Conservation (phyloP, 495 filamentous ascomycete genomes). For the Chlorociboria aeruginascens region DNA sequence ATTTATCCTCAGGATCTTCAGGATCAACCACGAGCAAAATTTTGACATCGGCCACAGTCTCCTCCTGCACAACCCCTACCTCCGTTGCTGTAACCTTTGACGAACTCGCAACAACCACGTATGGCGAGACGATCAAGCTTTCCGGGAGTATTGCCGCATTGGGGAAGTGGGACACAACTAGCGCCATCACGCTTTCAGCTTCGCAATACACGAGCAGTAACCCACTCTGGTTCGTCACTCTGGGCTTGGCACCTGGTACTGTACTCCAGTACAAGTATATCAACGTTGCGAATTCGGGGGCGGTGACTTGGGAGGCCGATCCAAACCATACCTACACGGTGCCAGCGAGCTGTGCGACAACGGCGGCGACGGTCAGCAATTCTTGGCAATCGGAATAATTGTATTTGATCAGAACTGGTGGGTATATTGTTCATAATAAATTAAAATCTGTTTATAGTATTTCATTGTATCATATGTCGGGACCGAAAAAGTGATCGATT, state of each 20-base stretch:
- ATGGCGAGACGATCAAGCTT: slow-evolving; percentile 36
- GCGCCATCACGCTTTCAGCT: slow-evolving; percentile 16
- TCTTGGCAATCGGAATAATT: slow-evolving; percentile 25
- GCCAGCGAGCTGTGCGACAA: slow-evolving; percentile 31
- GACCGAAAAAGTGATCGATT: no score
- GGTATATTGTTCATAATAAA: no score
- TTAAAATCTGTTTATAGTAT: no score
- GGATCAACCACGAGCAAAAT: slow-evolving; percentile 32
- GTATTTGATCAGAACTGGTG: no score
- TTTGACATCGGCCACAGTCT: slow-evolving; percentile 20
- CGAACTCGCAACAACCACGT: slow-evolving; percentile 30
- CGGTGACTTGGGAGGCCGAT: slow-evolving; percentile 51
- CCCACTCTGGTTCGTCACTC: slow-evolving; percentile 24
- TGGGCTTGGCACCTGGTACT: slow-evolving; percentile 27
- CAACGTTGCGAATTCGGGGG: slow-evolving; percentile 38
- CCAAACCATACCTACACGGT: slow-evolving; percentile 50
- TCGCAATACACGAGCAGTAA: slow-evolving; percentile 17
- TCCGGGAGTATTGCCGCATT: slow-evolving; percentile 20
- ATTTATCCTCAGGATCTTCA: slow-evolving; percentile 2
- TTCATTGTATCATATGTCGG: no score
- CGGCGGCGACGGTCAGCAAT: slow-evolving; percentile 25
- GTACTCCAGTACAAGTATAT: slow-evolving; percentile 60
- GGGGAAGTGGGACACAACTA: slow-evolving; percentile 19
- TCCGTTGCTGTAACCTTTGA: slow-evolving; percentile 27
- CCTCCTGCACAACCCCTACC: slow-evolving; percentile 24